Conservation (phyloP, 371 early-diverging fungal species). For the Lichtheimia ornata region DNA sequence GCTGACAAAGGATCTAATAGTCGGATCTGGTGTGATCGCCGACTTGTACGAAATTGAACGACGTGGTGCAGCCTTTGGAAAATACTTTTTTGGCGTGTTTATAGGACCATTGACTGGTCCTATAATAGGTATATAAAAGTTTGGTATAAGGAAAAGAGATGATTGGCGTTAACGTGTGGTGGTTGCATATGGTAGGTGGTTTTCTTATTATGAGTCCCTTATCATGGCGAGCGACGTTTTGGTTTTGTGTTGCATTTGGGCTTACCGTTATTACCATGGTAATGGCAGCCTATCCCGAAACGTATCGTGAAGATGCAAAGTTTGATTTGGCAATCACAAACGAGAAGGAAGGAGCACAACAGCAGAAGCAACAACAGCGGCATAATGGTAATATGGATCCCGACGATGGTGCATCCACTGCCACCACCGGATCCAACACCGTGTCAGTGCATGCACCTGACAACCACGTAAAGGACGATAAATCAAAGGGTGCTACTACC, state of each 20-base stretch:
- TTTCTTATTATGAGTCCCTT: constrained; percentile 32
- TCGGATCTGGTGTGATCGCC: constrained; percentile 14
- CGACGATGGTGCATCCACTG: background rate
- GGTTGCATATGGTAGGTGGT: constrained; percentile 21
- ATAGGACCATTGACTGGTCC: constrained; percentile 50
- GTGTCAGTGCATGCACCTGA: background rate
- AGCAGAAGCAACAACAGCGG: constrained; percentile 2
- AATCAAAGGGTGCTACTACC: background rate
- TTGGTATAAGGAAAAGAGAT: constrained; percentile 13
- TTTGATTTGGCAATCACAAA: constrained; percentile 14
- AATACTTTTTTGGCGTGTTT: constrained; percentile 56
- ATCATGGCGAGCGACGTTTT: constrained; percentile 67
- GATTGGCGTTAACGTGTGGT: constrained; percentile 28
- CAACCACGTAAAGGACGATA: background rate
- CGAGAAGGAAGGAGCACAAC: background rate
- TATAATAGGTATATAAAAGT: constrained; percentile 45
- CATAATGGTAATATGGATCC: background rate
- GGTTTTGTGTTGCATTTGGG: constrained; percentile 59
- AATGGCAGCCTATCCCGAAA: constrained; percentile 63
- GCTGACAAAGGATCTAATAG: background rate
- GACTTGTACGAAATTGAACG: constrained; percentile 31
- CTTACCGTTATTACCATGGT: constrained; percentile 42
- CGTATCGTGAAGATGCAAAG: constrained; percentile 44
- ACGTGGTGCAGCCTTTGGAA: constrained; percentile 40
- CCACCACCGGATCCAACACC: background rate